Evolutionary conservation across 2,329 filamentous ascomycete genomes (phyloP).

Genomic region (Stagonosporopsis cucurbitacearum): DNA sequence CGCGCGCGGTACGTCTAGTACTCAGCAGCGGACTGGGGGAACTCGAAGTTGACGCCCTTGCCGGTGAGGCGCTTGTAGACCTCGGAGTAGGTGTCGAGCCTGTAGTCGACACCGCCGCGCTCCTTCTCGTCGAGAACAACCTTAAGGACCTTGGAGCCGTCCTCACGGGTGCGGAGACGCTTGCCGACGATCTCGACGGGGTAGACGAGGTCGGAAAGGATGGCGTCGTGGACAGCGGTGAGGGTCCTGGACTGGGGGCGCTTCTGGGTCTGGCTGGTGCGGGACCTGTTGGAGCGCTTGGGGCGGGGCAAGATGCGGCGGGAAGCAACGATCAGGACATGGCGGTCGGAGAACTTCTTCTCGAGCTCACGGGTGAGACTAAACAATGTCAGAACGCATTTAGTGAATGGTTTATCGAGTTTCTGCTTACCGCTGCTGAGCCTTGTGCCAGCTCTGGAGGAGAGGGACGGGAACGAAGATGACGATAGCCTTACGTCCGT

Average conservation of each 20-base stretch:
- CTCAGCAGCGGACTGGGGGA: slow-evolving; percentile 85
- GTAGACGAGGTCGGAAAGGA: slow-evolving; percentile 97
- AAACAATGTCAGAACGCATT: slow-evolving; percentile 19
- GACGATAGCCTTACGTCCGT: slow-evolving; percentile 99
- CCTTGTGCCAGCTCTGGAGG: slow-evolving; percentile 97
- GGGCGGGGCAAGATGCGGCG: slow-evolving; percentile 98
- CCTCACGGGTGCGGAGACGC: slow-evolving; percentile 98
- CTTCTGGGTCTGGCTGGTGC: slow-evolving; percentile 98
- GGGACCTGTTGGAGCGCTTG: slow-evolving; percentile 96
- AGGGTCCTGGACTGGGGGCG: slow-evolving; percentile 96
- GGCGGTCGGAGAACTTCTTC: slow-evolving; percentile 99
- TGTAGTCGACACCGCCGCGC: slow-evolving; percentile 98
- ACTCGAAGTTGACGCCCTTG: slow-evolving; percentile 97
- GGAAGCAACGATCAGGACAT: slow-evolving; percentile 98
- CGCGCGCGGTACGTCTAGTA: slow-evolving; percentile 66
- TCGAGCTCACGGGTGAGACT: slow-evolving; percentile 99
- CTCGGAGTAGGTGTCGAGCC: slow-evolving; percentile 99
- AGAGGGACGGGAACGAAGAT: slow-evolving; percentile 99
- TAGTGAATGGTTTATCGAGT: neutral
- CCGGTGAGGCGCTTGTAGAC: slow-evolving; percentile 98
- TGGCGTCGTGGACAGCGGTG: slow-evolving; percentile 97
- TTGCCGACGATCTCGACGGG: slow-evolving; percentile 99
- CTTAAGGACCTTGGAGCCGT: slow-evolving; percentile 98
- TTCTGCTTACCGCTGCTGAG: slow-evolving; percentile 93
- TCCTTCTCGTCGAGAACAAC: slow-evolving; percentile 99